Percentiles rank a stretch among this genome's conserved stretches.
These are phyloP conservation scores for Rhizopogon sp. DNA, from an alignment of 768 basidiomycete species.

Conservation along the genomic window DNA sequence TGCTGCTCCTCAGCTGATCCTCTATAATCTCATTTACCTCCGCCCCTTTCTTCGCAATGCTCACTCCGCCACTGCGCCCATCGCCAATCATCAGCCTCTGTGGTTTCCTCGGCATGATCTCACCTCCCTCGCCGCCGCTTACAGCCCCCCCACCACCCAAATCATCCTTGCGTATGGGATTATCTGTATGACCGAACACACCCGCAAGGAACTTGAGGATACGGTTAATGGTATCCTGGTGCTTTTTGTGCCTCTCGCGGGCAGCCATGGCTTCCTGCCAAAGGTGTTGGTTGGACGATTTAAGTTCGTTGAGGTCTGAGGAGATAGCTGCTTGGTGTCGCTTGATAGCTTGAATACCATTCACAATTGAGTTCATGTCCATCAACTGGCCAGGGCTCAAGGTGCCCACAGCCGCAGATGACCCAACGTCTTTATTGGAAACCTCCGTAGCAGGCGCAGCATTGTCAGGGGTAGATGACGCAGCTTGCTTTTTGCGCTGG, in stretches of 20 bases:
- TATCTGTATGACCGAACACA: conserved; percentile 66
- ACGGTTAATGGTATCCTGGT: conserved; percentile 93
- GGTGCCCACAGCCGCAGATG: conserved; percentile 14
- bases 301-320: conserved; percentile 81
- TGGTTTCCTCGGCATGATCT: conserved; percentile 37
- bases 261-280: conserved; percentile 88
- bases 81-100: conserved; percentile 69
- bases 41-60: conserved; percentile 23
- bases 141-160: conserved; percentile 33
- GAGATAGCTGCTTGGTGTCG: conserved; percentile 92
- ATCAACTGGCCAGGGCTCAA: conserved; percentile 49
- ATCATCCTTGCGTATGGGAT: conserved; percentile 31
- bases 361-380: conserved; percentile 76
- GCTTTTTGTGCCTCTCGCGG: conserved; percentile 79
- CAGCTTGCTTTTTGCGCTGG: conserved; percentile 69
- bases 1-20: conserved; percentile 30
- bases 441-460: conserved; percentile 13
- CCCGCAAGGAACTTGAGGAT: conserved; percentile 94
- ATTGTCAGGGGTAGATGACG: conserved; percentile 25
- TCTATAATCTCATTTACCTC: conserved; percentile 35
- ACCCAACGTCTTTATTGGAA: conserved; percentile 11
- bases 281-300: conserved; percentile 80
- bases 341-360: conserved; percentile 81
- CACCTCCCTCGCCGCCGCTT: neutral
- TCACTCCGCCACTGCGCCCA: conserved; percentile 22